Conservation (phyloP, 192 early-diverging fungal species). For the Geosiphon pyriformis region DNA sequence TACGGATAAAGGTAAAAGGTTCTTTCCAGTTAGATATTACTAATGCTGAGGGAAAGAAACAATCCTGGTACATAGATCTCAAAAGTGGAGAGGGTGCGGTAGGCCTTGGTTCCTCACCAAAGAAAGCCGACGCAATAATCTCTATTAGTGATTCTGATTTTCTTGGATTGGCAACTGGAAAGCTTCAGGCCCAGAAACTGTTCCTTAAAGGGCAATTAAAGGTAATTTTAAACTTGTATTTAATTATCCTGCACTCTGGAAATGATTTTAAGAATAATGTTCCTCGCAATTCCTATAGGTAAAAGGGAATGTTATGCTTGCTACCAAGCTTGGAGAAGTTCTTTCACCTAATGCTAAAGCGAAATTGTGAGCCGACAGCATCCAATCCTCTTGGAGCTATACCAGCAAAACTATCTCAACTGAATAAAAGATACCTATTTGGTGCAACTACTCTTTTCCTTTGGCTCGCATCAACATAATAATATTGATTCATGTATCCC, state of each 20-base stretch:
- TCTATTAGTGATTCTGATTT: constrained; percentile 71
- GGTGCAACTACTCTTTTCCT: too few species aligned
- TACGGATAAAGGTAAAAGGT: background rate
- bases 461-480: too few species aligned
- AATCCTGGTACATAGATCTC: constrained; percentile 77
- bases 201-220: constrained; percentile 88
- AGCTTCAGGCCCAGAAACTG: constrained; percentile 75
- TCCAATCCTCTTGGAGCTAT: too few species aligned
- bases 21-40: constrained; percentile 38
- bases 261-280: constrained; percentile 50
- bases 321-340: constrained; percentile 58
- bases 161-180: constrained; percentile 76
- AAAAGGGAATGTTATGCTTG: constrained; percentile 65
- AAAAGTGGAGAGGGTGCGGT: constrained; percentile 66
- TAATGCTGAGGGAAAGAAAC: constrained; percentile 56
- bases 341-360: constrained; percentile 52
- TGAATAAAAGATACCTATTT: too few species aligned
- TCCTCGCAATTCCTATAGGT: constrained; percentile 41
- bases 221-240: constrained; percentile 36
- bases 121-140: constrained; percentile 65
- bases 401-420: too few species aligned
- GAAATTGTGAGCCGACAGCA: constrained; percentile 64
- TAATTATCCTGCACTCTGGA: background rate
- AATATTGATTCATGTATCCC: too few species aligned
- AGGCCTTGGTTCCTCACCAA: constrained; percentile 57